Evolutionary conservation across 2,329 filamentous ascomycete species (phyloP), one percentile per base, ranked within the genome.

Genomic region (Ascosphaera apis): DNA sequence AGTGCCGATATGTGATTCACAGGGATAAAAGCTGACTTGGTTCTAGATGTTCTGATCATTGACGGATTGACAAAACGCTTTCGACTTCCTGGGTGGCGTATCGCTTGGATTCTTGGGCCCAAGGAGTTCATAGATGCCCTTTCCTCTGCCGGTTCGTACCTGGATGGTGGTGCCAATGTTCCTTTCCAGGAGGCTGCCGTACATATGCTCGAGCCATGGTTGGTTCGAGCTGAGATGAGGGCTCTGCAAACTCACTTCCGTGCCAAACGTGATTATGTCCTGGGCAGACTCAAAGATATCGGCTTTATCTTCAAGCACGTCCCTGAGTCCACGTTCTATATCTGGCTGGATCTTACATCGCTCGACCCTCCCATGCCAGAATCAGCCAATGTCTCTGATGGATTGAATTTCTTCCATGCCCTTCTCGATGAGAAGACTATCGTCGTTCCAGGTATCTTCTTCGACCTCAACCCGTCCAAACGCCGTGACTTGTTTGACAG

Each of bases 61-160:
- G 86, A 95, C 52, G 86, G 86, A 35, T 67, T 95, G 17, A 95
- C 86, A 47, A 95, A 95, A 68, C 78, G 86, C 42, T 95, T 95
- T 69, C 76, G 86, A 45, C 72, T 95, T 21, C 86, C 86, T 1
- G 86, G 86, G 41, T 95, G 86, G 83, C 78, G 86, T 53, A 84
- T 95, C 31, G 84, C 86, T 4, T 95, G 86, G 86, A 83, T 95
- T 45, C 55, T 95, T 37, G 86, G 86, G 1, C 86, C 86, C 44
- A 93, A 92, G 63, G 84, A 92, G 48, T 95, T 92, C 57, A 82
- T 93, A 60, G 76, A 80, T 55, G 84, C 86, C 19, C 84, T 93
- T 44, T 81, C 82, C 38, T 84, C 78, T 28, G 92, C 84, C 51
- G 86, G 86, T 40, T 86, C 77, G 28, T 93, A 93, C 60, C 74